Base-by-base conservation (phyloP, 2,329 filamentous ascomycete genomes). In the Chaetomium globosum region DNA sequence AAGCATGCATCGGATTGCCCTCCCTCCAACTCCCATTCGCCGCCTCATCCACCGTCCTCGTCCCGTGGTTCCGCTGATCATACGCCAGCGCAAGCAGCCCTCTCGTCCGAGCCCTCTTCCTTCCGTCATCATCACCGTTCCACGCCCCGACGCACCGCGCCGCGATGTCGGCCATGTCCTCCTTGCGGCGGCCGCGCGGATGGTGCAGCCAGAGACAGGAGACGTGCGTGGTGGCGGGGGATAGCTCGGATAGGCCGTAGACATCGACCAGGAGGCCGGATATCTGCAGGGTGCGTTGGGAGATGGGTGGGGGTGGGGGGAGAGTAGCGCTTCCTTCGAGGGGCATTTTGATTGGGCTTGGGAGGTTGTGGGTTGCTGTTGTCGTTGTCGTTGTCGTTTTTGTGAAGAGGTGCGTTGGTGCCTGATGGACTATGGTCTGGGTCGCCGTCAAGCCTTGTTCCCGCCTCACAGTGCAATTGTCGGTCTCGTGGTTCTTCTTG, bases 121-220 rank as follows among this genome's bases (percentile, higher is more conserved):
- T 21, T 30, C 48, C 28, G 10, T 77, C 73, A 19, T 26, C 23
- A 3, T 13, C 19, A 26, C 36, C 30, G 72, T 90, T 88, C 87
- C 89, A 96, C 9, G 87, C 84, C n/a, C 80, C 77, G 58, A 97
- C 82, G 13, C 87, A 81, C 6, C 85, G 83, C n/a, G 83, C 79
- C 2, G 92, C 93, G 61, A 95, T 84, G 31, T 86, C 86, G 1
- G 82, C 81, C 93, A 98, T 97, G 68, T 85, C 85, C 63, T 86
- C 85, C 74, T 90, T 88, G 0, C 81, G 86, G 61, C 88, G 83
- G 0, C 89, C 82, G 28, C 95, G 87, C 2, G 91, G 91, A 74
- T 98, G 93, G 21, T 97, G 85, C 13, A 98, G 87, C 92, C 93
- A 97, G n/a, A 98, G 85, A 72, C 90, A 91, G 28, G 92, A 88